phyloP scores from a whole-genome alignment of 768 basidiomycete species.

The Hypholoma sublateritium region DNA sequence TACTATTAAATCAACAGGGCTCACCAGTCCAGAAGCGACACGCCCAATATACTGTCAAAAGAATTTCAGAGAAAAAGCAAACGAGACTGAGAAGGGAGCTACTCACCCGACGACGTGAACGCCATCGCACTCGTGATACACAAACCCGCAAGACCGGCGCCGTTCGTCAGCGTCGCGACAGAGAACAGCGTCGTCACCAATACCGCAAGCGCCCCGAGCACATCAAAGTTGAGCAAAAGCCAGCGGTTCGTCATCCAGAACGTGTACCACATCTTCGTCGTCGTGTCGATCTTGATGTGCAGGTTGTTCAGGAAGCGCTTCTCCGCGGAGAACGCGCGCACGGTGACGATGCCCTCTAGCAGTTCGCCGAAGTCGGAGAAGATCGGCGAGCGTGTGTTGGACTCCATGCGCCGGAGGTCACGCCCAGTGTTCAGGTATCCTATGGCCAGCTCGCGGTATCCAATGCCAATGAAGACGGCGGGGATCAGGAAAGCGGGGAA shows the following conservation, averaged over 20 bases:
- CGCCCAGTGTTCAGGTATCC: conserved; percentile 80
- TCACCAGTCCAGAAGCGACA: conserved; percentile 50
- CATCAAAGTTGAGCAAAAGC: conserved; percentile 83
- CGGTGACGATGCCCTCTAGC: conserved; percentile 88
- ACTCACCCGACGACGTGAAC: conserved; percentile 42
- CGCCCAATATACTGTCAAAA: conserved; percentile 45
- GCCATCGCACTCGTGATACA: conserved; percentile 74
- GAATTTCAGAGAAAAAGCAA: neutral
- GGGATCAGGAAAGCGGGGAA: conserved; percentile 86
- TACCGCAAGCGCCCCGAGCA: conserved; percentile 71
- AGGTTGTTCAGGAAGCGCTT: conserved; percentile 72
- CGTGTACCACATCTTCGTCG: conserved; percentile 83
- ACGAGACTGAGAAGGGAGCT: neutral
- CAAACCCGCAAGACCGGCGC: conserved; percentile 64
- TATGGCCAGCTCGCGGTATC: conserved; percentile 68
- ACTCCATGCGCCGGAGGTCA: conserved; percentile 88
- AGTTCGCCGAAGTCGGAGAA: conserved; percentile 83
- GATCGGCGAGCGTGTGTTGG: conserved; percentile 82
- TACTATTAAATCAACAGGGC: neutral
- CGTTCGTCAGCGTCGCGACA: conserved; percentile 53
- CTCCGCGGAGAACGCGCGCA: conserved; percentile 88
- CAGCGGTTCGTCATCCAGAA: conserved; percentile 92
- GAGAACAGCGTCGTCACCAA: conserved; percentile 77
- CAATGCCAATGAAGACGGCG: conserved; percentile 67
- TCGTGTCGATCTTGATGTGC: conserved; percentile 71